Evolutionary conservation across 2,329 filamentous ascomycete species (phyloP).

Genomic region (Daldinia sp.): DNA sequence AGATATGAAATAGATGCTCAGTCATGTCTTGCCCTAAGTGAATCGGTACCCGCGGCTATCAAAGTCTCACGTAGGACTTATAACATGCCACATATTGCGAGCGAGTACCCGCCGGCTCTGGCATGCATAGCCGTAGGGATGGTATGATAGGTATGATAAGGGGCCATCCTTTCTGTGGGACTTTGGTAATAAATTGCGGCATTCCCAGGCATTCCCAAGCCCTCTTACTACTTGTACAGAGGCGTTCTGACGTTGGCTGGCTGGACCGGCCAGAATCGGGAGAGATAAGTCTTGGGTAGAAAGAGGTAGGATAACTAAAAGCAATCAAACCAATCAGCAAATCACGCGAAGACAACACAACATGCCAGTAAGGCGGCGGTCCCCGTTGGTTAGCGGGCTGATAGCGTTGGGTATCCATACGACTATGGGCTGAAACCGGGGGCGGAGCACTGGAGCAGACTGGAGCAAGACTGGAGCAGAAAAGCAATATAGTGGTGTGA

Average conservation of each 20-base stretch:
- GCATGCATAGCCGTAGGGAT: slow-evolving; percentile 28
- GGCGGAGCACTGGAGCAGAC: slow-evolving; percentile 9
- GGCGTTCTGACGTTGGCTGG: slow-evolving; percentile 9
- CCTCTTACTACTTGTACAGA: background rate
- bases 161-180: slow-evolving; percentile 39
- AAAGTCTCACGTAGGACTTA: slow-evolving; percentile 24
- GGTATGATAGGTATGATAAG: slow-evolving; percentile 29
- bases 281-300: slow-evolving; percentile 27
- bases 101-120: slow-evolving; percentile 19
- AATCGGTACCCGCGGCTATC: slow-evolving; percentile 30
- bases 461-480: too few relatives aligned
- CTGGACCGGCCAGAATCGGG: slow-evolving; percentile 38
- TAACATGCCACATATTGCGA: slow-evolving; percentile 41
- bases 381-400: slow-evolving; percentile 12
- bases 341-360: slow-evolving; percentile 32
- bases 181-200: slow-evolving; percentile 12
- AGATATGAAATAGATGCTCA: slow-evolving; percentile 36
- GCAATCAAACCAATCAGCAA: slow-evolving; percentile 30
- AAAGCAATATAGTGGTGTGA: slow-evolving; percentile 37
- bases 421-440: slow-evolving; percentile 32
- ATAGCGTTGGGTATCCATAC: slow-evolving; percentile 36
- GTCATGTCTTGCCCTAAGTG: slow-evolving; percentile 31
- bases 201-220: slow-evolving; percentile 12
- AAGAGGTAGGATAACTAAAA: slow-evolving; percentile 2
- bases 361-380: slow-evolving; percentile 33